Evolutionary conservation across 495 filamentous ascomycete species (phyloP), one percentile per base, ranked within the genome.

Genomic region (Tetracladium setigerum): DNA sequence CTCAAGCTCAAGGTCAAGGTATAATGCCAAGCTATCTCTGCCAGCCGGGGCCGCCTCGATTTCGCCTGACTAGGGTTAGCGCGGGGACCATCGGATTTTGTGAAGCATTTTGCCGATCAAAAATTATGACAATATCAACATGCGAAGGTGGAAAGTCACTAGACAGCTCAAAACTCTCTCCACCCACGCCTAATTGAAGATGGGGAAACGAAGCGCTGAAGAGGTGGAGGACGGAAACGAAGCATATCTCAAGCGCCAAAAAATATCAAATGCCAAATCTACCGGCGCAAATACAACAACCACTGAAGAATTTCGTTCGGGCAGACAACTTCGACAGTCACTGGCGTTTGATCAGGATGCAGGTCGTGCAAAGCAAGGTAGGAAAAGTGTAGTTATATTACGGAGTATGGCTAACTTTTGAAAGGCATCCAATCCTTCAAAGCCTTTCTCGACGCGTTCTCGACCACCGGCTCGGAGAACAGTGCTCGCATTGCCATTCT

Each of bases 391-490:
- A 49, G 17, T 46, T 41, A n/a, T 14, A 15, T 2, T 18, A 16
- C 5, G 18, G 30, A 40, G 13, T 31, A 38, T 50, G 14, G 42
- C 42, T 56, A 56, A 56, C 55, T 12, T 10, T 44, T 37, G 44
- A 9, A 38, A 92, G 87, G 79, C 14, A 71, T 95, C 1, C 75
- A 79, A 47, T 81, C 76, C 19, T 85, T 95, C 65, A 92, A 90
- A 57, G 66, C 71, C 13, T 86, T 91, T 45, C 73, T 95, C 16
- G 72, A 82, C 38, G 72, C 71, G 17, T 81, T 90, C 31, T 62
- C 73, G 8, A 72, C 77, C 38, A 11, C 46, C 0, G 68, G 73
- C 44, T 70, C 75, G 32, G 67, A 67, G 10, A 72, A 70, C 51
- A 60, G 67, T 13, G 63, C 74, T 49, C 77, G 74, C 56, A 65